Evolutionary conservation across 1,284 basidiomycete species (phyloP).

Genomic region (Ganoderma lucidum): DNA sequence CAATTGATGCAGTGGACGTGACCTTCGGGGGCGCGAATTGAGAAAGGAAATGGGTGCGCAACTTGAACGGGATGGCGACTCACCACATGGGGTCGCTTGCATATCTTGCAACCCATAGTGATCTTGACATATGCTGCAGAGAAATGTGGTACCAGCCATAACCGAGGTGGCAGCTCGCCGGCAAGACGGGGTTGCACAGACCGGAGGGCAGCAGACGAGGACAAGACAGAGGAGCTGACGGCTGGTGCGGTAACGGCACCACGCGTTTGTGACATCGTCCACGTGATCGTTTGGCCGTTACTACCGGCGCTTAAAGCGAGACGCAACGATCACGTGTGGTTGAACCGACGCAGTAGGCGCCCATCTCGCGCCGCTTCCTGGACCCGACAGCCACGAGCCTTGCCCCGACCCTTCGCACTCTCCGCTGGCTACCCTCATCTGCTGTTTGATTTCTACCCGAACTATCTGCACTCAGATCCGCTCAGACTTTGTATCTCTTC

Average conservation of each 20-base stretch:
- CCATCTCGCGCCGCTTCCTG: conserved; percentile 1
- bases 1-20: conserved; percentile 25
- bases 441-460: not conserved
- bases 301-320: not conserved
- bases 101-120: conserved; percentile 11
- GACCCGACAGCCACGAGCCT: conserved; percentile 9
- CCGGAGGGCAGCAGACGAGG: not conserved
- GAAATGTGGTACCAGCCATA: not conserved
- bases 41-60: not conserved
- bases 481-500: not conserved
- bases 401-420: not conserved
- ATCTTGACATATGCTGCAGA: conserved; percentile 29
- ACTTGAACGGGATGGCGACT: not conserved
- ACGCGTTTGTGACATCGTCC: not conserved
- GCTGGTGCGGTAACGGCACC: not conserved
- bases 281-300: not conserved
- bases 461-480: not conserved
- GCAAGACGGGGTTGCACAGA: not conserved
- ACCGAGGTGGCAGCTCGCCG: not conserved
- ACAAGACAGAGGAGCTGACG: not conserved
- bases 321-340: conserved; percentile 30
- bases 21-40: conserved; percentile 5
- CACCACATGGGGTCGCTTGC: conserved; percentile 26
- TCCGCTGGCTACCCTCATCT: not conserved
- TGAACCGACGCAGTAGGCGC: conserved; percentile 21